Evolutionary conservation across 257 asterid genomes (phyloP).

Genomic region (Fraxinus anomala): DNA sequence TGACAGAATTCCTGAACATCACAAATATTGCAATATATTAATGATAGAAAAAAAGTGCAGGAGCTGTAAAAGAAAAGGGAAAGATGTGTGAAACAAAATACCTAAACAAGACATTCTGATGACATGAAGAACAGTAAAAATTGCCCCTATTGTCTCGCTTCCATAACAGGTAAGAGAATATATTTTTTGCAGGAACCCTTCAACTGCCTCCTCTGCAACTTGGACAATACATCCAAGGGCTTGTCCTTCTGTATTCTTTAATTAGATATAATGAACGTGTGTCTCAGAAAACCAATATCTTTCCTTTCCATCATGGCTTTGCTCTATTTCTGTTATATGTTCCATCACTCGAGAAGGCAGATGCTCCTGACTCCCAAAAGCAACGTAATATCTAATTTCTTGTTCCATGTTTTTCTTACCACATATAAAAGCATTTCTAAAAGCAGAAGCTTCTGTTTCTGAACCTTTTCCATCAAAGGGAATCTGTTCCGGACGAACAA

Average conservation of each 20-base stretch:
- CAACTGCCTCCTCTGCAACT: constrained; percentile 44
- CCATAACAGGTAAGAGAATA: constrained; percentile 51
- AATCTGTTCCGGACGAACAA: constrained; percentile 64
- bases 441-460: constrained; percentile 73
- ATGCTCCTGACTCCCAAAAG: constrained; percentile 75
- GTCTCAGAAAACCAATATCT: constrained; percentile 80
- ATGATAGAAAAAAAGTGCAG: constrained; percentile 17
- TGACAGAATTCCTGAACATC: constrained; percentile 60
- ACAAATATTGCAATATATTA: constrained; percentile 32
- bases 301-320: constrained; percentile 57
- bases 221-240: constrained; percentile 39
- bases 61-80: constrained; percentile 6
- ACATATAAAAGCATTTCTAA: constrained; percentile 69
- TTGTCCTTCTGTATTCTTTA: constrained; percentile 52
- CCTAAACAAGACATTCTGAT: constrained; percentile 57
- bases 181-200: constrained; percentile 49
- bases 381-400: constrained; percentile 65
- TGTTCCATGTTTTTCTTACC: constrained; percentile 52
- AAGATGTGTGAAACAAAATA: constrained; percentile 34
- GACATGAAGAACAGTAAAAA: constrained; percentile 58
- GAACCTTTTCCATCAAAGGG: constrained; percentile 63
- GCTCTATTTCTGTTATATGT: constrained; percentile 55
- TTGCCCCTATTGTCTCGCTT: constrained; percentile 50
- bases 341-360: constrained; percentile 84
- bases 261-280: constrained; percentile 66